Evolutionary conservation across 306 rosid species (phyloP).

Genomic region (Ammopiptanthus mongolicus): DNA sequence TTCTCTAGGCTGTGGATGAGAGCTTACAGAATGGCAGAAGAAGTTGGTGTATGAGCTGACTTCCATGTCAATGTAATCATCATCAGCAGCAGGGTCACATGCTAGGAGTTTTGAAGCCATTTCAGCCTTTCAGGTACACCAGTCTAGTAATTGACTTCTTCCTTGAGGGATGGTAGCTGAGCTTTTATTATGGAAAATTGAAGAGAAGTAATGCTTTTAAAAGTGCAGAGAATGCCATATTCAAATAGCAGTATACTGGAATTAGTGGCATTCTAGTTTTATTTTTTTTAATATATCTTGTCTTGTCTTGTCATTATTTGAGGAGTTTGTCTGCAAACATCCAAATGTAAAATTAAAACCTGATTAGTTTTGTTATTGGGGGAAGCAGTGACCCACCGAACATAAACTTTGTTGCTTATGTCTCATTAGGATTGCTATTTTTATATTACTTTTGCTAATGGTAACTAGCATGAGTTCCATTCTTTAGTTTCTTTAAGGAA

Average conservation of each 20-base stretch:
- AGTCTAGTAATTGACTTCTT: slow-evolving; percentile 14
- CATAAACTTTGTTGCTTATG: slow-evolving; percentile 30
- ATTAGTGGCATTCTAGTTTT: slow-evolving; percentile 16
- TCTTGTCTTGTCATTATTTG: slow-evolving; percentile 27
- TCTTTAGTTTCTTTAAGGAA: slow-evolving; percentile 15
- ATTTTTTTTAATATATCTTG: slow-evolving; percentile 9
- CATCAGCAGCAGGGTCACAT: slow-evolving; percentile 64
- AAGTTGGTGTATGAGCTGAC: slow-evolving; percentile 58
- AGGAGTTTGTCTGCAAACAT: slow-evolving; percentile 40
- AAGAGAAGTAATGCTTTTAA: slow-evolving; percentile 43
- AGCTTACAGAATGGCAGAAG: slow-evolving; percentile 36
- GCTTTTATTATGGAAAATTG: slow-evolving; percentile 36
- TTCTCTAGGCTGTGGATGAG: slow-evolving; percentile 61
- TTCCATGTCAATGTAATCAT: slow-evolving; percentile 95
- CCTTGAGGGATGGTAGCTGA: slow-evolving; percentile 25
- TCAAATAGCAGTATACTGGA: slow-evolving; percentile 17
- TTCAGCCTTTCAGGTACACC: slow-evolving; percentile 3
- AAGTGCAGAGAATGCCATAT: slow-evolving; percentile 28
- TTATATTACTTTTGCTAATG: slow-evolving; percentile 23
- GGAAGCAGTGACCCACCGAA: slow-evolving; percentile 35
- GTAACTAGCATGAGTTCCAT: slow-evolving; percentile 19
- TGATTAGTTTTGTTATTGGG: slow-evolving; percentile 30
- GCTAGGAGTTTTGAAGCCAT: slow-evolving; percentile 55
- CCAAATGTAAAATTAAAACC: slow-evolving; percentile 33
- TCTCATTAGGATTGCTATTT: slow-evolving; percentile 23